Evolutionary conservation across 345 rosid genomes (phyloP).

Genomic region (Eucalyptus pumila): DNA sequence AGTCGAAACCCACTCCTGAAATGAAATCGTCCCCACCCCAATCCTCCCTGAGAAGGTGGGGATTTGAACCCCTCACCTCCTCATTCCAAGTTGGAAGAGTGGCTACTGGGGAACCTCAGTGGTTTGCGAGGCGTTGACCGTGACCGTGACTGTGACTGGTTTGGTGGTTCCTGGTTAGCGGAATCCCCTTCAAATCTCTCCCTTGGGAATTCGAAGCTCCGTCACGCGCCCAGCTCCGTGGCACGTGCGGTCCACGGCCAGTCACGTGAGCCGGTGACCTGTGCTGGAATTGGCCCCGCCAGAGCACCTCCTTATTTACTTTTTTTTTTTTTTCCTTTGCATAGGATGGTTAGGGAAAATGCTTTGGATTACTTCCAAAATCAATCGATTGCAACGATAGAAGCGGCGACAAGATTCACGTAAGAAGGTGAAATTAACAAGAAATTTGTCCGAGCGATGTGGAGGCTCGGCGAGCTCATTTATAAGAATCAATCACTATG

Average conservation of each 20-base stretch:
- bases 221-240: not conserved
- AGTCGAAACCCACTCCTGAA: too few species aligned
- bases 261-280: not conserved
- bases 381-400: not conserved
- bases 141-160: not conserved
- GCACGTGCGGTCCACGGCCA: not conserved
- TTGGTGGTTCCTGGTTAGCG: not conserved
- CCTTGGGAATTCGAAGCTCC: not conserved
- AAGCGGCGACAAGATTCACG: not conserved
- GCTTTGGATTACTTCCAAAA: not conserved
- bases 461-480: rapidly evolving
- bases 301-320: too few species aligned
- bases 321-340: too few species aligned
- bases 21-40: too few species aligned
- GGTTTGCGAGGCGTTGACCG: too few species aligned
- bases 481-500: not conserved
- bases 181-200: not conserved
- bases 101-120: too few species aligned
- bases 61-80: too few species aligned
- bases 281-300: not conserved
- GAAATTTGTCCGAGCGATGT: not conserved
- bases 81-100: too few species aligned
- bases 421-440: not conserved
- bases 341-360: not conserved
- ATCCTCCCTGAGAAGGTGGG: too few species aligned